These are phyloP conservation scores for Macrophomina pseudophaseolina DNA, from an alignment of 2,329 filamentous ascomycete genomes.

Conservation along the genomic window DNA sequence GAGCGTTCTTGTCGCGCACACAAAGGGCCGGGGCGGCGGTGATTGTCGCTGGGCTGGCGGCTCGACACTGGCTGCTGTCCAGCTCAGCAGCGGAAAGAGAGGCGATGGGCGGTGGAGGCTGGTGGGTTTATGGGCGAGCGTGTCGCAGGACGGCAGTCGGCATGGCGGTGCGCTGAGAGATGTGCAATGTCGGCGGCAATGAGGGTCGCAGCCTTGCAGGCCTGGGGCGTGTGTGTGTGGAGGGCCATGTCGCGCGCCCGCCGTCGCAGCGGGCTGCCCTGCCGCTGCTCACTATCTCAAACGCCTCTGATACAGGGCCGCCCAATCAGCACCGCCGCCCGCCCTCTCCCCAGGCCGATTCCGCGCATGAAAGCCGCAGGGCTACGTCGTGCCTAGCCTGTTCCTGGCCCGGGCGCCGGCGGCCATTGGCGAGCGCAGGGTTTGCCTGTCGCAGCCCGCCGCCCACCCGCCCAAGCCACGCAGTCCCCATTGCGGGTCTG, in stretches of 20 bases:
- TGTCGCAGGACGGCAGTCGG: conserved; percentile 10
- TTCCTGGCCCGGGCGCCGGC: conserved; percentile 12
- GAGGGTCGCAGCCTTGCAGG: conserved; percentile 23
- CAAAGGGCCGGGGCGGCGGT: conserved; percentile 3
- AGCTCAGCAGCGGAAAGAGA: background rate
- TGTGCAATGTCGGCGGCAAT: conserved; percentile 23
- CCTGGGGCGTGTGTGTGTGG: conserved; percentile 4
- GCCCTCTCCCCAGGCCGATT: background rate
- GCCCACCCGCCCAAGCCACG: background rate
- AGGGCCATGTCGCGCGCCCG: conserved; percentile 9
- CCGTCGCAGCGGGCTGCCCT: conserved; percentile 9
- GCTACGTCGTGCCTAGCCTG: conserved; percentile 7
- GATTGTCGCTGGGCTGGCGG: conserved; percentile 10
- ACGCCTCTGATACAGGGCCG: conserved; percentile 4
- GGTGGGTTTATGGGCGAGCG: conserved; percentile 3
- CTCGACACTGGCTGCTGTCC: conserved; percentile 4
- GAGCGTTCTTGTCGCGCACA: conserved; percentile 10
- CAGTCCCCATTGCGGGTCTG: conserved; percentile 4
- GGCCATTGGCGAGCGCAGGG: conserved; percentile 1
- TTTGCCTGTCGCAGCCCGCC: conserved; percentile 13
- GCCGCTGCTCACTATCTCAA: conserved; percentile 5
- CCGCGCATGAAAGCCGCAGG: conserved; percentile 18
- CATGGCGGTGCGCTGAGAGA: conserved; percentile 5
- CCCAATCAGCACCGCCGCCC: conserved; percentile 6
- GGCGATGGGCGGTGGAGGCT: conserved; percentile 14